Evolutionary conservation across 306 rosid species (phyloP).

Genomic region (Argentina anserina): DNA sequence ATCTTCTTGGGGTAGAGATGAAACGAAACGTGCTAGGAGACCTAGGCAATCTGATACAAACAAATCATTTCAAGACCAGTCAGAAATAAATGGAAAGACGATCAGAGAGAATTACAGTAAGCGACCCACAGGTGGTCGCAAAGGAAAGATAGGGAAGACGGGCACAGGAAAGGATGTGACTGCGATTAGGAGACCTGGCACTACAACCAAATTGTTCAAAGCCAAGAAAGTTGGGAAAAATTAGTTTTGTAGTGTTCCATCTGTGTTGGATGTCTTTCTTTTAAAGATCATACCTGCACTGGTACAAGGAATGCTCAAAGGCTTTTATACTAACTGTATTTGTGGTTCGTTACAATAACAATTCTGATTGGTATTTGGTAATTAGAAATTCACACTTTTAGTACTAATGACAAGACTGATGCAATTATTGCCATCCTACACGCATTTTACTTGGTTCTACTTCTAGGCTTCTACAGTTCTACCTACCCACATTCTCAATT

Average conservation of each 20-base stretch:
- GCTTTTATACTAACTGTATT: background rate
- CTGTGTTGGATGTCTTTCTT: background rate
- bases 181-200: conserved; percentile 22
- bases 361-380: no score
- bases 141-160: conserved; percentile 29
- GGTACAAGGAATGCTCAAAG: background rate
- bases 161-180: conserved; percentile 21
- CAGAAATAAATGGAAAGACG: conserved; percentile 25
- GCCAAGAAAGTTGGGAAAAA: conserved; percentile 28
- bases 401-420: no score
- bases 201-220: conserved; percentile 29
- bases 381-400: no score
- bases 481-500: no score
- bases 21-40: conserved; percentile 30
- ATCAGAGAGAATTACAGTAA: conserved; percentile 25
- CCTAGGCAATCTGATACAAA: conserved; percentile 31
- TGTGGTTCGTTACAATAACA: background rate
- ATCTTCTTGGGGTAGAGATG: conserved; percentile 25
- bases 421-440: no score
- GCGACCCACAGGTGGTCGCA: conserved; percentile 25
- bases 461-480: no score
- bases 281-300: background rate
- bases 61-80: conserved; percentile 23
- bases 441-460: no score
- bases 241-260: conserved; percentile 2